phyloP scores from a whole-genome alignment of 768 basidiomycete species.

The Podaxis carcinomalis region DNA sequence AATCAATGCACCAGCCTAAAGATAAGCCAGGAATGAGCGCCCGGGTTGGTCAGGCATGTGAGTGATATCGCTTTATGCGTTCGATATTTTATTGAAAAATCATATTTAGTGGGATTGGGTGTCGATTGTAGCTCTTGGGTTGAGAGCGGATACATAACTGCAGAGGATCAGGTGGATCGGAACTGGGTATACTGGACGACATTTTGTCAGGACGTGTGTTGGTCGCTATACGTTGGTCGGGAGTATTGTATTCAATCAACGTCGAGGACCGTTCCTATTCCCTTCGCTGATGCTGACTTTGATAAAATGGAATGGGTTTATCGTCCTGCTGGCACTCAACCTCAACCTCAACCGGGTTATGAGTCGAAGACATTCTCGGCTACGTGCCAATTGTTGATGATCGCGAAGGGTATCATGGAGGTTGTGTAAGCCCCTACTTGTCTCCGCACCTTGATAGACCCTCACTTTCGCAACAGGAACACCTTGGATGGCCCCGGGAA shows the following conservation, averaged over 20 bases:
- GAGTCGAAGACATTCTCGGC: constrained; percentile 45
- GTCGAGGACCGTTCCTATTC: constrained; percentile 36
- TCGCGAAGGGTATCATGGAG: constrained; percentile 49
- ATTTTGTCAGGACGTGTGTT: constrained; percentile 59
- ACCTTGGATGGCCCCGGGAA: constrained; percentile 31
- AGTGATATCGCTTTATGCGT: constrained; percentile 21
- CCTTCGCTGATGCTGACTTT: constrained; percentile 44
- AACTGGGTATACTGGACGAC: constrained; percentile 60
- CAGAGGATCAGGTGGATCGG: constrained; percentile 51
- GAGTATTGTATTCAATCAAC: constrained; percentile 44
- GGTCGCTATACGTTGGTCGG: constrained; percentile 64
- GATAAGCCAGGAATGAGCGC: constrained; percentile 46
- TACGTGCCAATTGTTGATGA: constrained; percentile 44
- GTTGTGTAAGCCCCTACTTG: constrained; percentile 38
- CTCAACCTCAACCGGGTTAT: constrained; percentile 36
- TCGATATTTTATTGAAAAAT: background rate
- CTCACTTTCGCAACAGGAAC: constrained; percentile 28
- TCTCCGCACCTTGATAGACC: background rate
- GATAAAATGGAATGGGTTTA: constrained; percentile 45
- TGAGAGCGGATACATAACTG: constrained; percentile 43
- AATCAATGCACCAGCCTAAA: constrained; percentile 7
- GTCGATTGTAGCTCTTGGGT: constrained; percentile 58
- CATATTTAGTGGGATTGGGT: constrained; percentile 46
- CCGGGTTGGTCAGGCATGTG: constrained; percentile 55
- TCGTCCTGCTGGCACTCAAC: constrained; percentile 32